A percentile compares a stretch with the other conserved stretches of the same genome.
Evolutionary conservation across 176 grass and related monocot genomes (phyloP).

Genomic region (Triticum monococcum): DNA sequence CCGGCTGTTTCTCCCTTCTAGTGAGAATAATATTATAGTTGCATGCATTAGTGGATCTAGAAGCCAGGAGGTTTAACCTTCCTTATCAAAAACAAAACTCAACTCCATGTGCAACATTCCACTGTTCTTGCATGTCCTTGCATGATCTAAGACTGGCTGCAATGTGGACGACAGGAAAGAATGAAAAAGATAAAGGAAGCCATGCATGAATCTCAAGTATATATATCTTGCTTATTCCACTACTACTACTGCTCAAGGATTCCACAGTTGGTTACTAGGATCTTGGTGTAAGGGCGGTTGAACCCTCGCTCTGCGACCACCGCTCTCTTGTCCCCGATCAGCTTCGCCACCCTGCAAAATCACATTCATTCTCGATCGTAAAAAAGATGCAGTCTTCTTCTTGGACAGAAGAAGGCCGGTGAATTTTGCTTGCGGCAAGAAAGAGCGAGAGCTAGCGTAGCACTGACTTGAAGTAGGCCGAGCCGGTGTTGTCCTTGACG

Average conservation of each 20-base stretch:
- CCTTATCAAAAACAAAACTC: too few relatives aligned
- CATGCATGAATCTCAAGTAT: not conserved
- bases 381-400: not conserved
- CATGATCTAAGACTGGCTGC: too few relatives aligned
- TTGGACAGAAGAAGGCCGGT: not conserved
- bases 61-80: too few relatives aligned
- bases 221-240: not conserved
- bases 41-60: too few relatives aligned
- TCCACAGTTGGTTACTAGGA: slow-evolving; percentile 75
- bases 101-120: too few relatives aligned
- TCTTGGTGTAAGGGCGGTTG: slow-evolving; percentile 81
- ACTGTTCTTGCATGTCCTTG: too few relatives aligned
- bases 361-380: not conserved
- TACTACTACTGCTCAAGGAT: not conserved
- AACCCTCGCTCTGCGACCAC: slow-evolving; percentile 90
- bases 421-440: too few relatives aligned
- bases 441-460: not conserved
- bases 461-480: slow-evolving; percentile 81
- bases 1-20: too few relatives aligned
- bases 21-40: too few relatives aligned
- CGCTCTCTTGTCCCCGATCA: slow-evolving; percentile 95
- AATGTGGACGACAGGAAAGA: not conserved
- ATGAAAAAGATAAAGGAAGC: not conserved
- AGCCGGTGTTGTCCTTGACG: slow-evolving; percentile 73
- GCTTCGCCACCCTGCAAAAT: slow-evolving; percentile 74